phyloP scores from a whole-genome alignment of 2,329 filamentous ascomycete species.

The Talaromyces sp. region DNA sequence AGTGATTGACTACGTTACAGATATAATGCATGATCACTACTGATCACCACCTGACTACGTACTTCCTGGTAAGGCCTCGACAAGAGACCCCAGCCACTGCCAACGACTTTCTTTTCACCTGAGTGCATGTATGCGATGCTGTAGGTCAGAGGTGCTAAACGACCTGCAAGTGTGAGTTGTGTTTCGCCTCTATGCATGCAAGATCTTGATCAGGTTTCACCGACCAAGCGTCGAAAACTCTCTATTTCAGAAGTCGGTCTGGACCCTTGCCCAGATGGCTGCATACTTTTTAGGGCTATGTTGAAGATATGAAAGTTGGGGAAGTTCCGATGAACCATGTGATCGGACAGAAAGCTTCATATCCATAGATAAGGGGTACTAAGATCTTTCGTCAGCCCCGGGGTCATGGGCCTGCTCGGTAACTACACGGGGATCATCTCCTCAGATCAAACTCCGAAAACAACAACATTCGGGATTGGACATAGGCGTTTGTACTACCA shows the following conservation, averaged over 20 bases:
- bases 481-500: neutral
- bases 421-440: neutral
- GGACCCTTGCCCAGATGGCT: neutral
- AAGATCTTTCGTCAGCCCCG: neutral
- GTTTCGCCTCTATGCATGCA: slow-evolving; percentile 1
- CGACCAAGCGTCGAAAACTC: neutral
- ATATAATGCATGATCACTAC: neutral
- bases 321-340: neutral
- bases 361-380: neutral
- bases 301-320: neutral
- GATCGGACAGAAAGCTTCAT: neutral
- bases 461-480: too few species aligned
- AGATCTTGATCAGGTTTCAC: slow-evolving; percentile 11
- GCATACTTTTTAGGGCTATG: too few species aligned
- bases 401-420: neutral
- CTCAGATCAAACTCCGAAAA: neutral
- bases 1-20: neutral
- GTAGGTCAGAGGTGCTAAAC: neutral
- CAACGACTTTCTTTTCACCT: neutral
- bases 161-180: slow-evolving; percentile 7
- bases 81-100: neutral
- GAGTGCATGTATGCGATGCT: neutral
- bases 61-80: neutral
- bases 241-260: slow-evolving; percentile 9
- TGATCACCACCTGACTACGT: neutral